Percentiles rank a stretch among this genome's conserved stretches.
phyloP scores from a whole-genome alignment of 2,329 filamentous ascomycete genomes.

The Penicillium olsonii region DNA sequence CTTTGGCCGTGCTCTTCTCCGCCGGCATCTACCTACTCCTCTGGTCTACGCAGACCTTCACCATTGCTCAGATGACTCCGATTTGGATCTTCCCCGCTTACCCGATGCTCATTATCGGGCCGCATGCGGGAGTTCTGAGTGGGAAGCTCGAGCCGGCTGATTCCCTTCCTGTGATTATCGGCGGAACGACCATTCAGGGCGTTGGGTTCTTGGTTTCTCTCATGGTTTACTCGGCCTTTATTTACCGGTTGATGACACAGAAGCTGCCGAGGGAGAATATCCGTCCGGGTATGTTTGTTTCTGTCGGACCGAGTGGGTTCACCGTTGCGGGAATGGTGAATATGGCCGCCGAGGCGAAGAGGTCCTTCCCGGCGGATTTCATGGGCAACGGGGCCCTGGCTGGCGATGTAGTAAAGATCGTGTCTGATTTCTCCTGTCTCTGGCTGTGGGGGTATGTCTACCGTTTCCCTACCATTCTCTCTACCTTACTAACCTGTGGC shows the following conservation, averaged over 20 bases:
- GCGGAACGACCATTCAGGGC: slow-evolving; percentile 63
- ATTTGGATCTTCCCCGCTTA: slow-evolving; percentile 89
- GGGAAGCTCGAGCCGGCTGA: slow-evolving; percentile 45
- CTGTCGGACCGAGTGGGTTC: slow-evolving; percentile 73
- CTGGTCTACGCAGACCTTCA: slow-evolving; percentile 66
- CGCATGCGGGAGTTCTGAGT: slow-evolving; percentile 65
- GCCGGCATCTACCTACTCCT: slow-evolving; percentile 73
- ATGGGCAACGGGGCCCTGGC: slow-evolving; percentile 60
- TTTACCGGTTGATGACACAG: slow-evolving; percentile 85
- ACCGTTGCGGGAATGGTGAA: slow-evolving; percentile 62
- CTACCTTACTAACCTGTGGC: slow-evolving; percentile 11
- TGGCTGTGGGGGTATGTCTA: slow-evolving; percentile 70
- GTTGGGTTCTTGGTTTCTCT: slow-evolving; percentile 66
- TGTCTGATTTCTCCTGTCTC: slow-evolving; percentile 65
- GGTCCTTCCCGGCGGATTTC: slow-evolving; percentile 53
- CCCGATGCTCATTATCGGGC: slow-evolving; percentile 73
- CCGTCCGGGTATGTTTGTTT: slow-evolving; percentile 82
- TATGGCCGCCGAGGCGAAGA: slow-evolving; percentile 56
- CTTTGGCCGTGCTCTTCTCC: slow-evolving; percentile 66
- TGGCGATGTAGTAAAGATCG: slow-evolving; percentile 56
- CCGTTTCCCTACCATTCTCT: background rate
- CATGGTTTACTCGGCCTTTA: slow-evolving; percentile 81
- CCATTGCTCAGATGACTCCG: slow-evolving; percentile 82
- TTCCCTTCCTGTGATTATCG: slow-evolving; percentile 59
- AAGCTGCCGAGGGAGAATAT: slow-evolving; percentile 76